Conservation (phyloP, 805 yeast species). For the Ogataea henricii region DNA sequence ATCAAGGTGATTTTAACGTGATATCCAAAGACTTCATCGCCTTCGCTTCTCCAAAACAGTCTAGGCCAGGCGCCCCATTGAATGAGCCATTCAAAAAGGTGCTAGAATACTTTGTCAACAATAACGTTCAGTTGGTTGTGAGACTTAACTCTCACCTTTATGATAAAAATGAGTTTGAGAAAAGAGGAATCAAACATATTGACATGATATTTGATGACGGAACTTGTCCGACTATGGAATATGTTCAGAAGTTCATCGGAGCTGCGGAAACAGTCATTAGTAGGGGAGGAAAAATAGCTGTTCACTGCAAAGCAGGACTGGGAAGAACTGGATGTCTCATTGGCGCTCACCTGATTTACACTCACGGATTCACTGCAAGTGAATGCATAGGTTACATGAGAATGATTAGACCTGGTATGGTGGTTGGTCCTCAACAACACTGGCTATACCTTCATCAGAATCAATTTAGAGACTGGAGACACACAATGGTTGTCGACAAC, state of each 20-base stretch:
- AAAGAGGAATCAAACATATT: constrained; percentile 80
- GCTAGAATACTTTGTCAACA: constrained; percentile 67
- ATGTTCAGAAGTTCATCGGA: constrained; percentile 89
- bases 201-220: constrained; percentile 99
- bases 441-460: constrained; percentile 96
- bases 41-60: constrained; percentile 93
- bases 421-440: constrained; percentile 99
- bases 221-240: constrained; percentile 93
- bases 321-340: constrained; percentile 98
- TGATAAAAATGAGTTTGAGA: constrained; percentile 80
- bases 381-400: constrained; percentile 97
- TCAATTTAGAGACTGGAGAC: constrained; percentile 95
- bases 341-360: constrained; percentile 94
- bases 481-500: constrained; percentile 79
- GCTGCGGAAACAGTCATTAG: constrained; percentile 89
- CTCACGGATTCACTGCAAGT: constrained; percentile 95
- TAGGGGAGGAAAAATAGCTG: constrained; percentile 91
- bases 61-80: constrained; percentile 49
- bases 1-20: constrained; percentile 93
- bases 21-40: constrained; percentile 94
- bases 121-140: constrained; percentile 85
- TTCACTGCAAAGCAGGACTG: constrained; percentile 98
- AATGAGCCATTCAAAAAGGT: constrained; percentile 84
- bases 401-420: constrained; percentile 98
- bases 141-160: constrained; percentile 90